A percentile compares a stretch with the other conserved stretches of the same genome.
These are phyloP conservation scores for Gypsophila paniculata DNA, from an alignment of 179 eudicot species.

Conservation along the genomic window DNA sequence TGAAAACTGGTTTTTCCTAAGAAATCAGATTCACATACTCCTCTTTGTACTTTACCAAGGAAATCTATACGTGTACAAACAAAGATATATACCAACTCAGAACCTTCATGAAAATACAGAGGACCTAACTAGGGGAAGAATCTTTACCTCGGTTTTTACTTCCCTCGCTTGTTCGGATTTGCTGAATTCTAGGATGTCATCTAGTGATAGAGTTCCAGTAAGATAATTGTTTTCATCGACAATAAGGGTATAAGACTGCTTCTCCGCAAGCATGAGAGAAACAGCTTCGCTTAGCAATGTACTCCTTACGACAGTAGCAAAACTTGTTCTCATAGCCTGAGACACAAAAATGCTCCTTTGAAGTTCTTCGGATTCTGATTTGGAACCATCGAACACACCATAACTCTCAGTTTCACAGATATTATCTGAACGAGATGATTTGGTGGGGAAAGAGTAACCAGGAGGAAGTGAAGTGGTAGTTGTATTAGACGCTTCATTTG, in stretches of 20 bases:
- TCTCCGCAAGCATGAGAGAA: constrained; percentile 70
- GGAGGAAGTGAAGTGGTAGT: constrained; percentile 23
- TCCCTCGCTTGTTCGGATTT: constrained; percentile 37
- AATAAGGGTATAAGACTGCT: constrained; percentile 67
- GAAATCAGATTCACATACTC: constrained; percentile 1
- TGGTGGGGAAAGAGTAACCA: constrained; percentile 18
- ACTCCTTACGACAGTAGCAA: constrained; percentile 48
- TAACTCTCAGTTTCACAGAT: constrained; percentile 63
- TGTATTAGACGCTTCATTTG: constrained; percentile 24
- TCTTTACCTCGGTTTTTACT: constrained; percentile 48
- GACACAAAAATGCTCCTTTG: constrained; percentile 59
- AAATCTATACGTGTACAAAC: background rate
- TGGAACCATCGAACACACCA: constrained; percentile 46
- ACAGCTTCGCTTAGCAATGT: constrained; percentile 59
- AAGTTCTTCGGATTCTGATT: constrained; percentile 37
- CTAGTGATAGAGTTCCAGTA: constrained; percentile 54
- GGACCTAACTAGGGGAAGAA: constrained; percentile 3
- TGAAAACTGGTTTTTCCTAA: background rate
- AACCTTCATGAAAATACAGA: no score
- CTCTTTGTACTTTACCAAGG: background rate
- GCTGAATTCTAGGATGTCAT: constrained; percentile 58
- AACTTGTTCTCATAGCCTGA: constrained; percentile 86
- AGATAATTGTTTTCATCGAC: constrained; percentile 48
- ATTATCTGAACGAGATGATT: constrained; percentile 29
- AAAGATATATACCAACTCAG: background rate